These are phyloP conservation scores for Caloboletus firmus DNA, from an alignment of 1,284 basidiomycete species.

Conservation along the genomic window DNA sequence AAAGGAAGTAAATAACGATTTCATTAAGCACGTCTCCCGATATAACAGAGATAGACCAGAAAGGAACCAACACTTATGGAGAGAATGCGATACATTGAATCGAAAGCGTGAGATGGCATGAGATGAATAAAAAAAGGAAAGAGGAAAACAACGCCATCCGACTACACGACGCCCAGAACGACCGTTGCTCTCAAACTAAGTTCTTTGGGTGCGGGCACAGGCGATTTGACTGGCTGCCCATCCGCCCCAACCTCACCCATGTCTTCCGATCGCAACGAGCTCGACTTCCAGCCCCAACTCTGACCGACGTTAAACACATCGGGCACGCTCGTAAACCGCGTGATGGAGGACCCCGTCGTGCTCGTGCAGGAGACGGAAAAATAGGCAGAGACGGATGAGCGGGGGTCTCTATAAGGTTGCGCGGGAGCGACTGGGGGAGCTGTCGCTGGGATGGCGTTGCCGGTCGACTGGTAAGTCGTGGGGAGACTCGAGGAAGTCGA, in stretches of 20 bases:
- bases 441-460: conserved; percentile 41
- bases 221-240: conserved; percentile 32
- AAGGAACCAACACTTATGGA: neutral
- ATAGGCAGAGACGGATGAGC: conserved; percentile 66
- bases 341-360: conserved; percentile 79
- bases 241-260: conserved; percentile 54
- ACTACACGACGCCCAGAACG: conserved; percentile 67
- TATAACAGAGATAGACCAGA: neutral
- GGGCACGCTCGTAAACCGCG: conserved; percentile 82
- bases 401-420: conserved; percentile 77
- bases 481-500: conserved; percentile 19
- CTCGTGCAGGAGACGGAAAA: conserved; percentile 84
- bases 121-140: neutral
- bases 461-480: conserved; percentile 28
- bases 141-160: neutral
- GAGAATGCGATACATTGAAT: neutral
- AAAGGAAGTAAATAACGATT: neutral
- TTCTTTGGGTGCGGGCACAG: conserved; percentile 40
- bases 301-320: conserved; percentile 81
- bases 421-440: conserved; percentile 46
- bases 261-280: conserved; percentile 56
- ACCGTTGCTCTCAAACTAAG: conserved; percentile 74
- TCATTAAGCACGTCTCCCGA: neutral
- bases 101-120: conserved; percentile 6
- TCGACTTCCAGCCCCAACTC: conserved; percentile 83